phyloP scores from a whole-genome alignment of 306 rosid genomes.

The Medicago truncatula region DNA sequence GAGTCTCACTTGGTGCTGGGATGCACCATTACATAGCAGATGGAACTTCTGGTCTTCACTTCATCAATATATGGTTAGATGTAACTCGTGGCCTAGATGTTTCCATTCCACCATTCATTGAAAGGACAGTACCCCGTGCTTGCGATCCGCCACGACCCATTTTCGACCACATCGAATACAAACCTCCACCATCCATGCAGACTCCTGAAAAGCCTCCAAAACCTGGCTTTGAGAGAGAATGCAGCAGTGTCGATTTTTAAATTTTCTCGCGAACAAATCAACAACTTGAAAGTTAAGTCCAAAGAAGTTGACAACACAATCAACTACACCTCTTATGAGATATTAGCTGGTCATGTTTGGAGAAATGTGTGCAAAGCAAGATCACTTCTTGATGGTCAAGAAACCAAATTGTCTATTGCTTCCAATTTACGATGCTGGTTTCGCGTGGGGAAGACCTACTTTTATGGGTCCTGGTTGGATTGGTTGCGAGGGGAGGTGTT shows the following conservation, averaged over 20 bases:
- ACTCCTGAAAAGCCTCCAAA: slow-evolving; percentile 42
- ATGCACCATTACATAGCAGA: slow-evolving; percentile 90
- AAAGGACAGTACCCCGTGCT: slow-evolving; percentile 71
- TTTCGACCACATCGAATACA: slow-evolving; percentile 82
- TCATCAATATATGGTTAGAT: slow-evolving; percentile 87
- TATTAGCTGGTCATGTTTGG: slow-evolving; percentile 91
- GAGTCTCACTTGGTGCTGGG: slow-evolving; percentile 91
- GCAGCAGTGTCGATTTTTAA: slow-evolving; percentile 66
- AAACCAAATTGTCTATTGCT: slow-evolving; percentile 78
- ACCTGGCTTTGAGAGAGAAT: slow-evolving; percentile 45
- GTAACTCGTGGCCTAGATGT: slow-evolving; percentile 83
- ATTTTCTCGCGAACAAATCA: slow-evolving; percentile 67
- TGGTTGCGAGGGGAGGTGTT: slow-evolving; percentile 77
- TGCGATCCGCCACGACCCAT: slow-evolving; percentile 75
- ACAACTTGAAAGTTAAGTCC: slow-evolving; percentile 64
- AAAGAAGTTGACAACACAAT: slow-evolving; percentile 67
- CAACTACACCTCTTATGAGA: slow-evolving; percentile 78
- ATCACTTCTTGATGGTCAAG: slow-evolving; percentile 70
- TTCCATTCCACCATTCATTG: slow-evolving; percentile 71
- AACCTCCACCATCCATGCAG: slow-evolving; percentile 78
- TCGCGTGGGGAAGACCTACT: slow-evolving; percentile 95
- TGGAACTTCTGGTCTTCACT: slow-evolving; percentile 90
- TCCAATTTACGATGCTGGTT: slow-evolving; percentile 91
- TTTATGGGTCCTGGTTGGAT: slow-evolving; percentile 99
- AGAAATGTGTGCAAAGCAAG: slow-evolving; percentile 71